phyloP scores from a whole-genome alignment of 2,329 filamentous ascomycete genomes.

The Claviceps sp. region DNA sequence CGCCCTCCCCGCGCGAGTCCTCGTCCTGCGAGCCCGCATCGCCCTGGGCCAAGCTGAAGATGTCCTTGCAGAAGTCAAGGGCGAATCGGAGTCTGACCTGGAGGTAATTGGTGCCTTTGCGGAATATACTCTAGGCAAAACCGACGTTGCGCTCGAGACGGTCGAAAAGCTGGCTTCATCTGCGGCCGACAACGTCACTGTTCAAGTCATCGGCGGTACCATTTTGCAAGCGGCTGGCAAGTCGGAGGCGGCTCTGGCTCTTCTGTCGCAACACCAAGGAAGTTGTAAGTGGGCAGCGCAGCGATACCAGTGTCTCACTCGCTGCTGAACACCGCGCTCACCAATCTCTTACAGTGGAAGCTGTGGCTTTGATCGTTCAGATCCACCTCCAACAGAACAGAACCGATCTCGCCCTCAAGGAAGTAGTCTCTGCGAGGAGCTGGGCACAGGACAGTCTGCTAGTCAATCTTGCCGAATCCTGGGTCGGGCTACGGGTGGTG shows the following conservation, averaged over 20 bases:
- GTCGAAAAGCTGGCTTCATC: conserved; percentile 55
- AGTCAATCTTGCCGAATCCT: conserved; percentile 89
- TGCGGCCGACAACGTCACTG: conserved; percentile 58
- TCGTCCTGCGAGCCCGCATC: conserved; percentile 71
- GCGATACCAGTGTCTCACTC: no score
- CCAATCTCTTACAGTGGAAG: conserved; percentile 39
- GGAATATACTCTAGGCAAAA: conserved; percentile 46
- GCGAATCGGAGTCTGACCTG: conserved; percentile 57
- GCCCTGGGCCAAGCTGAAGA: conserved; percentile 66
- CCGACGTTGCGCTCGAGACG: conserved; percentile 46
- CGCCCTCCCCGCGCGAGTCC: conserved; percentile 58
- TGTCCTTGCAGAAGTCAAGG: conserved; percentile 56
- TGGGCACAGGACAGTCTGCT: conserved; percentile 93
- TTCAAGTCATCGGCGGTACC: conserved; percentile 72
- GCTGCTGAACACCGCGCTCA: conserved; percentile 11
- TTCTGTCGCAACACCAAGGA: conserved; percentile 74
- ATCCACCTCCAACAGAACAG: conserved; percentile 88
- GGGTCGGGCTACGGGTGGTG: conserved; percentile 82
- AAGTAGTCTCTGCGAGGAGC: conserved; percentile 71
- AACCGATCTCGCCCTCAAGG: conserved; percentile 79
- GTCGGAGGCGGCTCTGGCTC: conserved; percentile 69
- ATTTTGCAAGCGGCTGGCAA: conserved; percentile 69
- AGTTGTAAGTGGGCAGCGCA: conserved; percentile 47
- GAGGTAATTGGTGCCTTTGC: conserved; percentile 67
- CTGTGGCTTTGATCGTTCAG: conserved; percentile 79